A percentile compares a stretch with the other conserved stretches of the same genome.
Conservation (phyloP, 106 monocot species). For the Vanilla planifolia region DNA sequence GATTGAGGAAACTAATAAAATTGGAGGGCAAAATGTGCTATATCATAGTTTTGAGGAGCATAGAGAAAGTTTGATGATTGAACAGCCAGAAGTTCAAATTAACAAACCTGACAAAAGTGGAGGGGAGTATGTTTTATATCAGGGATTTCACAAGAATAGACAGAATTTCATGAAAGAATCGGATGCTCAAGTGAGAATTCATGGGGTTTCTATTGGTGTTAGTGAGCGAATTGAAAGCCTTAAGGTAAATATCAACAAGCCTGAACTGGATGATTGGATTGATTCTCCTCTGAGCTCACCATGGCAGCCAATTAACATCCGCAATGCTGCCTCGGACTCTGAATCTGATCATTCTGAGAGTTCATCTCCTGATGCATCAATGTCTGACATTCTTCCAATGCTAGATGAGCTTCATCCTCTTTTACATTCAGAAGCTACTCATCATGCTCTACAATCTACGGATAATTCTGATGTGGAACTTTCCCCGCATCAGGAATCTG, state of each 20-base stretch:
- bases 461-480: conserved; percentile 11
- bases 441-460: background rate
- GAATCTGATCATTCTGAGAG: conserved; percentile 6
- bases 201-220: conserved; percentile 8
- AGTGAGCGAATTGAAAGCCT: conserved; percentile 17
- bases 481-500: conserved; percentile 19
- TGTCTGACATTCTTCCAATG: conserved; percentile 14
- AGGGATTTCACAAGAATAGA: conserved; percentile 7
- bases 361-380: conserved; percentile 14
- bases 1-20: conserved; percentile 7
- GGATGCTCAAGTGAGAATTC: conserved; percentile 10
- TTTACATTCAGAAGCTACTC: conserved; percentile 10
- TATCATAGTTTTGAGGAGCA: conserved; percentile 3
- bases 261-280: conserved; percentile 5
- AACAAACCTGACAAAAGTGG: conserved; percentile 5
- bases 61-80: conserved; percentile 17
- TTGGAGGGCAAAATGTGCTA: background rate
- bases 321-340: background rate
- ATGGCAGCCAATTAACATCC: conserved; percentile 1
- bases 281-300: conserved; percentile 10
- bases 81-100: no score
- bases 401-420: conserved; percentile 10
- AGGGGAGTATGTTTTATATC: background rate
- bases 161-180: conserved; percentile 15
- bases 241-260: conserved; percentile 13